These are phyloP conservation scores for Cyphellophora attinorum DNA, from an alignment of 2,329 filamentous ascomycete species.

Conservation along the genomic window DNA sequence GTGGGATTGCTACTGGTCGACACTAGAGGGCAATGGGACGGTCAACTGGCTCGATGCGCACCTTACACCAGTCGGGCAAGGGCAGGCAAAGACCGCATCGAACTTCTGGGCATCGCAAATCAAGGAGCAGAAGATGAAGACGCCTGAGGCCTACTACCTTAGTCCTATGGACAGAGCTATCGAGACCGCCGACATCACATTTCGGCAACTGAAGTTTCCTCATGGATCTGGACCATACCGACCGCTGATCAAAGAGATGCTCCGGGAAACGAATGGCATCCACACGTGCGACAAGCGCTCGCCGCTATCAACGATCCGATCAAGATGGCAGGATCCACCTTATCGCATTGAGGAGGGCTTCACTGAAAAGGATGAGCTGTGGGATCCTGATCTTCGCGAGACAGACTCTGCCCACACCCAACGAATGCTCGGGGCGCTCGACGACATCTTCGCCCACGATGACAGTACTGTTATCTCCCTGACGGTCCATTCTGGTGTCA, in stretches of 20 bases:
- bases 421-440: constrained; percentile 35
- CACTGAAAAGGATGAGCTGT: constrained; percentile 45
- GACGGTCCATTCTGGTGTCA: constrained; percentile 51
- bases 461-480: constrained; percentile 41
- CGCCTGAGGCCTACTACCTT: constrained; percentile 47
- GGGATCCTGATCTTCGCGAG: constrained; percentile 40
- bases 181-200: constrained; percentile 47
- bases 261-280: constrained; percentile 51
- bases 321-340: constrained; percentile 16
- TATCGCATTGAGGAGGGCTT: constrained; percentile 50
- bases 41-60: constrained; percentile 50
- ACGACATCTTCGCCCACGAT: constrained; percentile 44
- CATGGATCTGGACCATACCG: constrained; percentile 20
- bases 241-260: constrained; percentile 48
- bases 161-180: constrained; percentile 50
- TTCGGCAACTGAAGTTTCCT: constrained; percentile 31
- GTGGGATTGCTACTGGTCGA: constrained; percentile 55
- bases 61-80: constrained; percentile 42
- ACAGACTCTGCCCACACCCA: constrained; percentile 37
- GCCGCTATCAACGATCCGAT: constrained; percentile 35
- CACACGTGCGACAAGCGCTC: constrained; percentile 55
- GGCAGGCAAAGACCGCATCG: constrained; percentile 40
- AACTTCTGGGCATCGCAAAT: constrained; percentile 44
- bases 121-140: constrained; percentile 35
- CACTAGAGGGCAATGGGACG: constrained; percentile 42